Base-by-base conservation (phyloP, 148 eudicot genomes). In the Oxyria digyna region DNA sequence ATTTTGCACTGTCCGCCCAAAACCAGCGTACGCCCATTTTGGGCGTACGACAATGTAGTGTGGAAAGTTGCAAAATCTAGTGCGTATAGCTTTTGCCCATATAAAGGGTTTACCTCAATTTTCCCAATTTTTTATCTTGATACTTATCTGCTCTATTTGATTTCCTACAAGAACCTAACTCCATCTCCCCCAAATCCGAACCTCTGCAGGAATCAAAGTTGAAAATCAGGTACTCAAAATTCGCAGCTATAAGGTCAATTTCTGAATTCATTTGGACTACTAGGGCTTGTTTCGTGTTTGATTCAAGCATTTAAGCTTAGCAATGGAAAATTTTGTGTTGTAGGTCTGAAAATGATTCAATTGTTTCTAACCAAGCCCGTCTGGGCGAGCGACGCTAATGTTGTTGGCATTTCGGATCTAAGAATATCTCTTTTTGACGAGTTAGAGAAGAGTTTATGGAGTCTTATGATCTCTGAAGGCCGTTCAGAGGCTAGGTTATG, bases 401-500 rank as follows among this genome's bases (percentile, higher is more conserved):
- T 69, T 76, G 74, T 63, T 68, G 83, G 76, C 23, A 78, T 74
- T 24, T 65, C 57, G 68, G 75, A 80, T 78, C 80, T 68, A 74
- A 83, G 78, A 78, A 68, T 62, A 15, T 74, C 78, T 40, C 85
- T 84, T 23, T 76, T 84, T 52, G 72, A 71, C 41, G 76, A 88
- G 76, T 45, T 94, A 75, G 91, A 85, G 68, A 76, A 76, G 43
- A 49, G 70, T 27, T 62, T 91, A 21, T 85, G 91, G 91, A 76
- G 74, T 20, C 32, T 88, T 41, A 65, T 81, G 62, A 82, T 88
- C 32, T 76, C 79, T 37, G 91, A 84, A 74, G 89, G 99, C 50
- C 89, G 96, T 26, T 84, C 97, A 2, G 93, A 91, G 81, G 91
- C 89, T 55, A 85, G 91, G 52, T 77, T 94, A 43, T 94, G 99